Percentiles rank a stretch among this genome's conserved stretches.
These are phyloP conservation scores for Arabidopsis suecica DNA, from an alignment of 345 rosid genomes.

Conservation along the genomic window DNA sequence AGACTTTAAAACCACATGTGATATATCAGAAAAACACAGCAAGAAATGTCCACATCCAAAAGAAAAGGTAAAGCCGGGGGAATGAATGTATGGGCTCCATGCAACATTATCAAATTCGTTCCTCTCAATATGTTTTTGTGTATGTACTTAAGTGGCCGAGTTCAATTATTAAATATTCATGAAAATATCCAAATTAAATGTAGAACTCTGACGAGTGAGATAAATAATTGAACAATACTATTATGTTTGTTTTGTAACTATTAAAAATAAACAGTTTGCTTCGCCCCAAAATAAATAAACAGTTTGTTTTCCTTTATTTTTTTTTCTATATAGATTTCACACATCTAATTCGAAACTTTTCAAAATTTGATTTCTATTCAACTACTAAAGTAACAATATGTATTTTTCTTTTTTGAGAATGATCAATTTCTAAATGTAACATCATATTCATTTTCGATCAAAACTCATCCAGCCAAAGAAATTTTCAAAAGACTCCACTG, in stretches of 20 bases:
- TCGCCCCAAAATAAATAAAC: neutral
- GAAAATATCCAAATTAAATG: slow-evolving; percentile 19
- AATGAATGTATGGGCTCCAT: slow-evolving; percentile 46
- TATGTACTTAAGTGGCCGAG: neutral
- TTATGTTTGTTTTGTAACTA: neutral
- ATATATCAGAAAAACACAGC: slow-evolving; percentile 30
- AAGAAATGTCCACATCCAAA: slow-evolving; percentile 23
- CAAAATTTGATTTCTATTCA: neutral
- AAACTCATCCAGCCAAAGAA: neutral
- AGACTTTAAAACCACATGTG: slow-evolving; percentile 39
- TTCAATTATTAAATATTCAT: slow-evolving; percentile 28
- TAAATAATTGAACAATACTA: slow-evolving; percentile 13
- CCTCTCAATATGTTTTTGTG: neutral
- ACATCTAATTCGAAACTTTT: neutral
- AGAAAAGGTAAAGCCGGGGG: slow-evolving; percentile 32
- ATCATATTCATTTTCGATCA: neutral
- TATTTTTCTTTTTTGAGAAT: neutral
- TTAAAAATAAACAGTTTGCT: neutral
- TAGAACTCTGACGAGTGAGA: slow-evolving; percentile 17
- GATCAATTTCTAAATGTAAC: neutral
- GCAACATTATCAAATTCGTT: slow-evolving; percentile 33
- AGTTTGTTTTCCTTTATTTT: neutral
- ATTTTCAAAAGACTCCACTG: neutral
- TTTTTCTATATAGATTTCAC: neutral
- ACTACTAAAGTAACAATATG: neutral